phyloP scores from a whole-genome alignment of 2,329 filamentous ascomycete genomes.

The Aspergillus proliferans region DNA sequence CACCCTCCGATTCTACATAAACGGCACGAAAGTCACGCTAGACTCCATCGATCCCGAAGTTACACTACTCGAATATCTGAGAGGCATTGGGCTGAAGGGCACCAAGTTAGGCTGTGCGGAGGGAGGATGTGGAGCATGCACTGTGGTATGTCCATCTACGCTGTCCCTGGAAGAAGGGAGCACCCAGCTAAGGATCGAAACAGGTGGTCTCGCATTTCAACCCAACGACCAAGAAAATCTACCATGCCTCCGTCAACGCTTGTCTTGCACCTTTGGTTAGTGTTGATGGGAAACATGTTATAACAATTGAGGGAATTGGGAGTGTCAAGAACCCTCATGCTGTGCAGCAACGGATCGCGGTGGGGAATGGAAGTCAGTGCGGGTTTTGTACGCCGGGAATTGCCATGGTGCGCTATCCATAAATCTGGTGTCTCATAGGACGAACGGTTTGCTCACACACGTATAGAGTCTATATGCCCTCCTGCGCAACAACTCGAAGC shows the following conservation, averaged over 20 bases:
- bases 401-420: conserved; percentile 53
- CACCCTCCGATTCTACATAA: conserved; percentile 85
- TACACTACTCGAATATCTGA: conserved; percentile 85
- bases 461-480: conserved; percentile 40
- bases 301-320: conserved; percentile 86
- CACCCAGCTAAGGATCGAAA: conserved; percentile 15
- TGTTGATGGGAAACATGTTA: conserved; percentile 70
- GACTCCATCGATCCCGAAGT: conserved; percentile 86
- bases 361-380: conserved; percentile 71
- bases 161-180: conserved; percentile 28
- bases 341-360: conserved; percentile 80
- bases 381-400: conserved; percentile 88
- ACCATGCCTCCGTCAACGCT: conserved; percentile 94
- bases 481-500: conserved; percentile 62
- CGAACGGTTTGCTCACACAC: too few species aligned
- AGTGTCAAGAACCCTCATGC: conserved; percentile 74
- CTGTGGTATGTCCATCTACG: conserved; percentile 66
- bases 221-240: conserved; percentile 79
- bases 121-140: conserved; percentile 93
- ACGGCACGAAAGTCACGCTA: conserved; percentile 81
- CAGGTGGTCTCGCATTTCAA: conserved; percentile 70
- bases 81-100: conserved; percentile 82
- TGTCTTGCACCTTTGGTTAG: conserved; percentile 79
- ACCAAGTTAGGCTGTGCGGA: conserved; percentile 94
- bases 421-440: too few species aligned